A percentile compares a stretch with the other conserved stretches of the same genome.
Conservation (phyloP, 2,329 filamentous ascomycete species). For the Aspergillus ruber region DNA sequence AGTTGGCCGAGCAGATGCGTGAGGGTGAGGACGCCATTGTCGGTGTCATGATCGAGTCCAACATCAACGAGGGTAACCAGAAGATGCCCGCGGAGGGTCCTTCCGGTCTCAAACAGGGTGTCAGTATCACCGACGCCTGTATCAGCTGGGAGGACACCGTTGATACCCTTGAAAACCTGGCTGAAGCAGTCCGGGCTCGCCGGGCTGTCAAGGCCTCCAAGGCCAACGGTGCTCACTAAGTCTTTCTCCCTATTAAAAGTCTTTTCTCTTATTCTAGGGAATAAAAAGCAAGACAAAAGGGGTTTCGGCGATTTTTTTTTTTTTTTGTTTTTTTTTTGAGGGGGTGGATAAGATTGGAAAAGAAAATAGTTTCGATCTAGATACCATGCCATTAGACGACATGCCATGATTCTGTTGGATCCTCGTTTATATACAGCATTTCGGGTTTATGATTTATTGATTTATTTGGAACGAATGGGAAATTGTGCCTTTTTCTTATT, state of each 20-base stretch:
- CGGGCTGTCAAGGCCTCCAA: conserved; percentile 45
- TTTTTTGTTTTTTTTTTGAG: no score
- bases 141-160: conserved; percentile 88
- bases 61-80: conserved; percentile 85
- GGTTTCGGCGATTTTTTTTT: background rate
- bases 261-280: conserved; percentile 5
- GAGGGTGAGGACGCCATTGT: conserved; percentile 83
- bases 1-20: conserved; percentile 75
- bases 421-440: background rate
- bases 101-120: conserved; percentile 71
- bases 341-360: background rate
- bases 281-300: background rate
- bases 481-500: no score
- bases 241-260: no score
- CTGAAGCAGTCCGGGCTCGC: conserved; percentile 71
- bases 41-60: conserved; percentile 98
- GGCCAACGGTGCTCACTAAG: conserved; percentile 23
- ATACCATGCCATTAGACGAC: conserved; percentile 13
- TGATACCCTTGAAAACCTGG: conserved; percentile 73
- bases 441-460: background rate
- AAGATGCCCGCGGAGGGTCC: conserved; percentile 83
- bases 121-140: conserved; percentile 94
- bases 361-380: conserved; percentile 6
- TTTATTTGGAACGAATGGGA: background rate
- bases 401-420: background rate